Evolutionary conservation across 2,329 filamentous ascomycete genomes (phyloP).

Genomic region (Ophiostoma perfectum): DNA sequence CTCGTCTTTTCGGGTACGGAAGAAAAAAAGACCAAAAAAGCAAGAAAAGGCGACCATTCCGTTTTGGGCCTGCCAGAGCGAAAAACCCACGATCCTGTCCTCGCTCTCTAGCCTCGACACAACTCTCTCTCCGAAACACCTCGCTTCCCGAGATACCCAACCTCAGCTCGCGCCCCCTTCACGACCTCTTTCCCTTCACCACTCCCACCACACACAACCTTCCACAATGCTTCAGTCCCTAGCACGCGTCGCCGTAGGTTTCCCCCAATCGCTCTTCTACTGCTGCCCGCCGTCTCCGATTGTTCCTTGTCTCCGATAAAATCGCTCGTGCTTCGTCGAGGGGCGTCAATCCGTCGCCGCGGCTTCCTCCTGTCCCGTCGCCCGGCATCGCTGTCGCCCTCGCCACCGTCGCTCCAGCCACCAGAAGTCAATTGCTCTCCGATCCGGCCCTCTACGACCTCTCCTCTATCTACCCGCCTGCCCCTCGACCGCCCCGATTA

Average conservation of each 20-base stretch:
- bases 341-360: background rate
- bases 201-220: background rate
- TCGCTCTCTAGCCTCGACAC: background rate
- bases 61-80: conserved; percentile 1
- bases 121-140: background rate
- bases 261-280: conserved; percentile 11
- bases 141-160: background rate
- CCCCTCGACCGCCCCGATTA: background rate
- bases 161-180: background rate
- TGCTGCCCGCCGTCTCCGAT: background rate
- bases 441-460: background rate
- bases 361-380: background rate
- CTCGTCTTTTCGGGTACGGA: background rate
- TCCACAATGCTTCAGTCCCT: conserved; percentile 36
- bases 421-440: background rate
- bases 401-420: background rate
- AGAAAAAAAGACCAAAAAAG: conserved; percentile 4
- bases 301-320: background rate
- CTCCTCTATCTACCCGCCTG: background rate
- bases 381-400: background rate
- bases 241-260: conserved; percentile 52
- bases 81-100: conserved; percentile 16
- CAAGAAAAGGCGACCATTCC: background rate
- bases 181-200: background rate
- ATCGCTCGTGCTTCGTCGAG: conserved; percentile 2